A percentile compares a stretch with the other conserved stretches of the same genome.
Conservation (phyloP, 2,329 filamentous ascomycete species). For the Ophiostoma fasciatum region DNA sequence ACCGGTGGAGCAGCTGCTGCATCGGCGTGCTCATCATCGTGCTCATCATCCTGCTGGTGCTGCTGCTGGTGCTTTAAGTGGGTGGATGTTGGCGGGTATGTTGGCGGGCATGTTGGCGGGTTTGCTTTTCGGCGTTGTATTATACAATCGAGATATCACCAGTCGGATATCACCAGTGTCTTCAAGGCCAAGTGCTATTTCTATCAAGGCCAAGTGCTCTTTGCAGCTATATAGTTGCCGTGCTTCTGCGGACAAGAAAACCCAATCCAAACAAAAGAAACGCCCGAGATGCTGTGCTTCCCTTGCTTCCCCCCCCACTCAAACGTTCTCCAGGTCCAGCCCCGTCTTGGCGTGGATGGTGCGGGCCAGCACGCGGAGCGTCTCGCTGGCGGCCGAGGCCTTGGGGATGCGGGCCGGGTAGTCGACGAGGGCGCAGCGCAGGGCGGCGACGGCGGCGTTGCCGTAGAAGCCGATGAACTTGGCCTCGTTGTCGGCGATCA, state of each 20-base stretch:
- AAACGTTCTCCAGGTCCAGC: constrained; percentile 25
- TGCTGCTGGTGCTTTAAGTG: constrained; percentile 50
- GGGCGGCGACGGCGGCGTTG: constrained; percentile 53
- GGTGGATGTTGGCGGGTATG: too few relatives aligned
- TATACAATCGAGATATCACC: too few relatives aligned
- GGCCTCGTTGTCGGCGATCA: constrained; percentile 58
- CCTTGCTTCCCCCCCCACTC: too few relatives aligned
- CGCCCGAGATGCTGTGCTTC: too few relatives aligned
- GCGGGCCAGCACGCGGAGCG: constrained; percentile 36
- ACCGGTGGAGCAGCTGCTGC: constrained; percentile 75
- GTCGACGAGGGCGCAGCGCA: constrained; percentile 58
- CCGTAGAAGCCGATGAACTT: constrained; percentile 75
- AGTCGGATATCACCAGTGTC: too few relatives aligned
- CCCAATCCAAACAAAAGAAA: too few relatives aligned
- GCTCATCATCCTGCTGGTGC: constrained; percentile 69
- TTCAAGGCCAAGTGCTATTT: too few relatives aligned
- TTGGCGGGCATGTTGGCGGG: too few relatives aligned
- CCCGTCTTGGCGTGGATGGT: constrained; percentile 36
- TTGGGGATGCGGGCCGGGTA: constrained; percentile 44
- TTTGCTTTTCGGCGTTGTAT: too few relatives aligned
- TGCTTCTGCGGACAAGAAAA: too few relatives aligned
- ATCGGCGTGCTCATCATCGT: constrained; percentile 81
- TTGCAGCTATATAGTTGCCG: too few relatives aligned
- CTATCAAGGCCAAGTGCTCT: too few relatives aligned
- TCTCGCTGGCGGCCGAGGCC: constrained; percentile 33